phyloP scores from a whole-genome alignment of 1,284 basidiomycete species.

The Golubevia pallescens region DNA sequence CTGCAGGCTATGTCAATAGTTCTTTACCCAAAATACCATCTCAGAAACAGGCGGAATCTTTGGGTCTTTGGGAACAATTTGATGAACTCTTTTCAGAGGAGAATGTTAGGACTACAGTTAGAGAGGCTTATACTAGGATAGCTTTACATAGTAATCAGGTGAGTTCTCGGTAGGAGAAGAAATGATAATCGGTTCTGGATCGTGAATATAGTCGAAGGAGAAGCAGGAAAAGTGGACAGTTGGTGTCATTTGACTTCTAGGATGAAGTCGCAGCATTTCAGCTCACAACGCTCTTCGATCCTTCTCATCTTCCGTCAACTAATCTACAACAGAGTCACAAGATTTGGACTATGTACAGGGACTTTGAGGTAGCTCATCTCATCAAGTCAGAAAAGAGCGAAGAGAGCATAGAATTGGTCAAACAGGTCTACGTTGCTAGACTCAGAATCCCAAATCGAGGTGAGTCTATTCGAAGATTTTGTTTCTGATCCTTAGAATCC shows the following conservation, averaged over 20 bases:
- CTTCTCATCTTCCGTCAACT: no score
- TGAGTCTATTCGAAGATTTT: constrained; percentile 1
- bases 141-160: not conserved
- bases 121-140: constrained; percentile 12
- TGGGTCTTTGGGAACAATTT: constrained; percentile 1
- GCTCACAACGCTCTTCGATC: no score
- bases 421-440: constrained; percentile 36
- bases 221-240: no score
- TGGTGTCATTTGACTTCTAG: no score
- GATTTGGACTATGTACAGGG: constrained; percentile 38
- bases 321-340: constrained; percentile 22
- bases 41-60: not conserved
- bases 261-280: no score
- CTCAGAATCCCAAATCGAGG: constrained; percentile 33
- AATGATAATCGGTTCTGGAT: no score
- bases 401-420: constrained; percentile 23
- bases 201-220: no score
- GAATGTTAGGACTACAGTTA: constrained; percentile 2
- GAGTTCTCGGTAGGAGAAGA: constrained; percentile 4
- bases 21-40: no score
- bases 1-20: no score
- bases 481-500: not conserved
- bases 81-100: constrained; percentile 6
- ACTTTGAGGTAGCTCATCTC: constrained; percentile 29
- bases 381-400: not conserved